Percentiles rank a stretch among this genome's conserved stretches.
phyloP scores from a whole-genome alignment of 2,329 filamentous ascomycete species.

The Trichophyton benhamiae region DNA sequence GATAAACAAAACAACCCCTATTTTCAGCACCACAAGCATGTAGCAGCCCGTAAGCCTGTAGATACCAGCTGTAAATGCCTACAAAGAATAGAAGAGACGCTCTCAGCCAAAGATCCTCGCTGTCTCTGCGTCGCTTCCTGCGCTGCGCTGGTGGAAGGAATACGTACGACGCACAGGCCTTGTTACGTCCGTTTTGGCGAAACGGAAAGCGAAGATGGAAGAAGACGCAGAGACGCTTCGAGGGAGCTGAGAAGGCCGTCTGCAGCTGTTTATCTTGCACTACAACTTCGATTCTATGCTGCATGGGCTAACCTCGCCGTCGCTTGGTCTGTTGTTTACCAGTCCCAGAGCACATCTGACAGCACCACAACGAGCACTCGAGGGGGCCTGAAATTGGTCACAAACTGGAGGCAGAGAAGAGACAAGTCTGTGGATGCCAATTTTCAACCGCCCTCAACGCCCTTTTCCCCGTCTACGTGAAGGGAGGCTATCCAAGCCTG shows the following conservation, averaged over 20 bases:
- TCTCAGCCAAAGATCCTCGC: not conserved
- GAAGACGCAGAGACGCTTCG: no score
- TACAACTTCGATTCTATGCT: not conserved
- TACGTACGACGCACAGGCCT: not conserved
- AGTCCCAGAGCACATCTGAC: not conserved
- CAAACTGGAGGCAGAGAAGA: not conserved
- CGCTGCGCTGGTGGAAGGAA: conserved; percentile 1
- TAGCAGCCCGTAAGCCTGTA: not conserved
- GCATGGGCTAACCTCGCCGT: not conserved
- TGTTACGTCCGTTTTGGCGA: not conserved
- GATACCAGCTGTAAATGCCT: not conserved
- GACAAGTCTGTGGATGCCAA: not conserved
- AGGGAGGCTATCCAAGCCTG: not conserved
- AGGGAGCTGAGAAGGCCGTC: not conserved
- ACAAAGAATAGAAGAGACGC: not conserved
- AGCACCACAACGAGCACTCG: not conserved
- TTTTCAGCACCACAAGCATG: not conserved
- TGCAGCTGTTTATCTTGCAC: not conserved
- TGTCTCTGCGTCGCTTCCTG: not conserved
- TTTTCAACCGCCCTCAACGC: not conserved
- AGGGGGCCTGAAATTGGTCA: not conserved
- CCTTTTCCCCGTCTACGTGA: not conserved
- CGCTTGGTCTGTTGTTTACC: not conserved
- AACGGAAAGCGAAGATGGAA: not conserved
- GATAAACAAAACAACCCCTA: not conserved